Evolutionary conservation across 805 yeast species (phyloP).

Genomic region (Kluyveromyces wickerhamii): DNA sequence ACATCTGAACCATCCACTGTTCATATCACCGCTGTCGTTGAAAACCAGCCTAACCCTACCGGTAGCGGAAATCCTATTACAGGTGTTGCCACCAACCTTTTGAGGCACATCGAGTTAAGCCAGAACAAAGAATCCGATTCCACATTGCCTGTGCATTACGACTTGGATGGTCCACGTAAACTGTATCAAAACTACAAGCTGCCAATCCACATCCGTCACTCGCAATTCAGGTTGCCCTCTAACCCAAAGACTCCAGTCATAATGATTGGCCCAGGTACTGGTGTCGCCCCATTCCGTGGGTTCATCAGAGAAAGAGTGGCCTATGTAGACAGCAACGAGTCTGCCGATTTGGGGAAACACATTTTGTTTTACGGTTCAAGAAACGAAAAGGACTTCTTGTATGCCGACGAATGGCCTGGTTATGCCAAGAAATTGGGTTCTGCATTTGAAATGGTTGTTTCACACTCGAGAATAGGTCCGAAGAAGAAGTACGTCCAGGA

Average conservation of each 20-base stretch:
- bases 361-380: constrained; percentile 85
- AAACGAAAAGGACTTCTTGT: constrained; percentile 75
- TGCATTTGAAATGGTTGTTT: constrained; percentile 64
- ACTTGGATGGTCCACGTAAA: constrained; percentile 81
- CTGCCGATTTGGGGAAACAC: constrained; percentile 55
- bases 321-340: constrained; percentile 31
- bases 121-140: constrained; percentile 39
- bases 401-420: constrained; percentile 83
- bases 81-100: constrained; percentile 88
- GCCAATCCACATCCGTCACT: constrained; percentile 90
- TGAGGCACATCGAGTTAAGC: constrained; percentile 58
- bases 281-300: constrained; percentile 97
- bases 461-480: constrained; percentile 70
- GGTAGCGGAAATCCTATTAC: constrained; percentile 27
- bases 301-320: constrained; percentile 79
- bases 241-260: constrained; percentile 78
- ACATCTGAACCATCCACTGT: constrained; percentile 63
- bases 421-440: constrained; percentile 53
- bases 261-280: constrained; percentile 97
- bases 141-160: constrained; percentile 46
- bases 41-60: constrained; percentile 38
- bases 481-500: constrained; percentile 81
- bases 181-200: constrained; percentile 41
- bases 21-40: constrained; percentile 90
- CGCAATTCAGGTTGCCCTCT: constrained; percentile 88